Evolutionary conservation across 305 asterid genomes (phyloP).

Genomic region (Coffea humblotiana): DNA sequence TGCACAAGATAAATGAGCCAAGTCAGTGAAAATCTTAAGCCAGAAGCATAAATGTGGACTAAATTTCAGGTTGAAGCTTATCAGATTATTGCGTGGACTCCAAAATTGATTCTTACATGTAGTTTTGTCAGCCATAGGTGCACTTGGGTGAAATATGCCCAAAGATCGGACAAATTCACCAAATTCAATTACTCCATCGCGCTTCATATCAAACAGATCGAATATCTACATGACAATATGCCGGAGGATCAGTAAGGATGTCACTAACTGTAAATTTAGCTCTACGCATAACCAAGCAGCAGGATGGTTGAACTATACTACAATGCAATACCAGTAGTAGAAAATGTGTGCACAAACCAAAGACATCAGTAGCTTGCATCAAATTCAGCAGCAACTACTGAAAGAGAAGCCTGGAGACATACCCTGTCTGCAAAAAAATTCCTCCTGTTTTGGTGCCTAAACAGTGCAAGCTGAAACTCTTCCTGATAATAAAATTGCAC

Average conservation of each 20-base stretch:
- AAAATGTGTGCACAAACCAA: not conserved
- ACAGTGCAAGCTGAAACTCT: constrained; percentile 90
- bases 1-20: not conserved
- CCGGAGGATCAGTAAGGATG: constrained; percentile 5
- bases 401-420: constrained; percentile 16
- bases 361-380: not conserved
- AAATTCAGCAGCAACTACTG: not conserved
- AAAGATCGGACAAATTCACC: constrained; percentile 88
- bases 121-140: constrained; percentile 58
- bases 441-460: constrained; percentile 64
- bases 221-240: constrained; percentile 47
- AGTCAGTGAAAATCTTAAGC: not conserved
- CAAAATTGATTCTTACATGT: constrained; percentile 7
- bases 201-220: constrained; percentile 71
- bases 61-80: not conserved
- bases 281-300: not conserved
- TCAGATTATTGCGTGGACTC: not conserved
- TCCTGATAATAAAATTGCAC: constrained; percentile 52
- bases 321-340: not conserved
- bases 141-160: constrained; percentile 78
- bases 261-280: constrained; percentile 1
- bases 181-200: constrained; percentile 78
- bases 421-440: constrained; percentile 91
- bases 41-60: not conserved
- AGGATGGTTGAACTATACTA: not conserved